Evolutionary conservation across 495 filamentous ascomycete species (phyloP).

Genomic region (Aspergillus bertholletiae): DNA sequence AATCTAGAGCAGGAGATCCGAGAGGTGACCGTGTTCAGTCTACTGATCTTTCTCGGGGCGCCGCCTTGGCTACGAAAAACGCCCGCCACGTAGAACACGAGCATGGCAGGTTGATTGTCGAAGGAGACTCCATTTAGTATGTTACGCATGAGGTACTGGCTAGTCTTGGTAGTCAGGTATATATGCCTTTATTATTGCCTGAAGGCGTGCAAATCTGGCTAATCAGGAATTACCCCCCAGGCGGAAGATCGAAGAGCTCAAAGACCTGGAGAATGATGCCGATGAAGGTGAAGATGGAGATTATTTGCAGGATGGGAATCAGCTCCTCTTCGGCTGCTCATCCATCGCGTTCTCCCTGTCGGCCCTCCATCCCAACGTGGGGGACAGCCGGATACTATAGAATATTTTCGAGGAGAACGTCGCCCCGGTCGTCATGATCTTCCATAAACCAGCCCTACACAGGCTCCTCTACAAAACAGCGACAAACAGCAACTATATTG

Average conservation of each 20-base stretch:
- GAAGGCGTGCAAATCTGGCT: too few species aligned
- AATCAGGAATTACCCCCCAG: too few species aligned
- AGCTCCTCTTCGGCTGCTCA: constrained; percentile 56
- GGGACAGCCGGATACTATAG: constrained; percentile 59
- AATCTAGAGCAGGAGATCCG: too few species aligned
- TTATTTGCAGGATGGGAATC: neutral
- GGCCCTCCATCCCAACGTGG: constrained; percentile 42
- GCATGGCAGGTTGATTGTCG: too few species aligned
- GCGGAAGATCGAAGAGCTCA: neutral
- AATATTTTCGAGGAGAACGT: constrained; percentile 59
- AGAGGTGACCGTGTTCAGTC: too few species aligned
- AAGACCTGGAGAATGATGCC: neutral
- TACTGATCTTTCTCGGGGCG: too few species aligned
- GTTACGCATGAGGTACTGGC: too few species aligned
- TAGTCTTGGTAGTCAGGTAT: too few species aligned
- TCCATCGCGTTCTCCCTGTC: constrained; percentile 31
- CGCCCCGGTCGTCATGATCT: constrained; percentile 56
- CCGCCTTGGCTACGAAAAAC: too few species aligned
- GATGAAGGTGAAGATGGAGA: neutral
- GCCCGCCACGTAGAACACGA: too few species aligned
- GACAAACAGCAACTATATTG: constrained; percentile 45
- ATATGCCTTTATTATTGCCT: too few species aligned
- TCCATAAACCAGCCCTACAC: constrained; percentile 53
- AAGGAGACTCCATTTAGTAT: too few species aligned
- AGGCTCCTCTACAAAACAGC: constrained; percentile 30